phyloP scores from a whole-genome alignment of 208 protist genomes.

The Herpetomonas tarakana region DNA sequence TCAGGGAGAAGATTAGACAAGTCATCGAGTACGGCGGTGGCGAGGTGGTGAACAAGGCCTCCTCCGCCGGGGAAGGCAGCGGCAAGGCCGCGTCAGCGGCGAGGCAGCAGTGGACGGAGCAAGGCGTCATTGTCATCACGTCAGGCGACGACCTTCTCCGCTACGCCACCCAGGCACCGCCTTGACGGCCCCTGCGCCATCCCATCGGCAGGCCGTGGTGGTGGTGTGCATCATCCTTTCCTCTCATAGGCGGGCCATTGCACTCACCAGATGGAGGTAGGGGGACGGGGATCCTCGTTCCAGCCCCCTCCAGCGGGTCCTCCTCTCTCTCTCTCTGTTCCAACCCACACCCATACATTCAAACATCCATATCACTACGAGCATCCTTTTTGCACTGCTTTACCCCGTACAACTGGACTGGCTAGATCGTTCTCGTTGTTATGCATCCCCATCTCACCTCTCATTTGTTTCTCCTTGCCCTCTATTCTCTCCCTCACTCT shows the following conservation, averaged over 20 bases:
- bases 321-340: too few relatives aligned
- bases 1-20: conserved; percentile 58
- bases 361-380: too few relatives aligned
- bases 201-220: neutral
- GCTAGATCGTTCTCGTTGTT: too few relatives aligned
- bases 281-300: too few relatives aligned
- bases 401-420: too few relatives aligned
- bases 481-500: too few relatives aligned
- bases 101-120: conserved; percentile 13
- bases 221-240: neutral
- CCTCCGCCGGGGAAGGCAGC: conserved; percentile 5
- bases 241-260: neutral
- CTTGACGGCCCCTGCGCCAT: neutral
- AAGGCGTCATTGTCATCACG: conserved; percentile 67
- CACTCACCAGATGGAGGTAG: neutral
- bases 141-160: conserved; percentile 72
- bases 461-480: too few relatives aligned
- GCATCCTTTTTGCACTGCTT: too few relatives aligned
- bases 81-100: neutral
- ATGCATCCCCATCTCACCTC: too few relatives aligned
- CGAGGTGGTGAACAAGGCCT: conserved; percentile 36
- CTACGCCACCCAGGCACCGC: conserved; percentile 48
- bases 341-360: too few relatives aligned
- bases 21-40: conserved; percentile 85
- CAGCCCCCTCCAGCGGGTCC: too few relatives aligned